Evolutionary conservation across 768 basidiomycete genomes (phyloP), one percentile per base, ranked within the genome.

Genomic region (Plicaturopsis crispa): DNA sequence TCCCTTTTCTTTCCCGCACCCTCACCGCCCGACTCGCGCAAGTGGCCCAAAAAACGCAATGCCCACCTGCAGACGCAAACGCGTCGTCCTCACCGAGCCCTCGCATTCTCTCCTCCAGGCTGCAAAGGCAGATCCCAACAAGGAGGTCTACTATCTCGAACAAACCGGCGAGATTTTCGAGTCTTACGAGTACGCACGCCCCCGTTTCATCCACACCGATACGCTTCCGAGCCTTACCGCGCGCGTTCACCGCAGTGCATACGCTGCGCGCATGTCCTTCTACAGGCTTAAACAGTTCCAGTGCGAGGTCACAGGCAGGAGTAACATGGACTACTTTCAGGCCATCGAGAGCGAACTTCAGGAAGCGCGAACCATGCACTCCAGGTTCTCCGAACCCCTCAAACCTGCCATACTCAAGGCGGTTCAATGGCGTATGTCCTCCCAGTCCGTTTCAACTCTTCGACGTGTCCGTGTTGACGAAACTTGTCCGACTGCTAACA

Each of bases 121-220:
- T 42, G 69, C 70, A 52, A 70, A 76, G 59, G 61, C 74, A 31
- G 75, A 80, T 66, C 78, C 78, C 24, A 66, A 69, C 60, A 76
- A 66, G 55, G 78, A 81, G 48, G 92, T 97, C 60, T 98, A 80
- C 66, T 93, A 87, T 69, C 82, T 98, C 55, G 69, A 80, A 47
- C 81, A 90, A 61, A 98, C 94, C 3, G 94, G 93, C 54, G 94
- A 98, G 75, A 87, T 98, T 62, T 98, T 98, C 59, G 82, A 90
- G 47, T 81, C 81, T 55, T 98, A 96, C 57, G 92, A 96, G 93
- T 50, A 47, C 50, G 35, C 39, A 37, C 28, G 43, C 48, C 40
- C 51, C 55, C 48, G 45, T 50, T 50, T 38, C 34, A 41, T 41
- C 58, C 50, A 45, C 39, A 30, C 49, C 35, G 33, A 43, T 50